Evolutionary conservation across 2,329 filamentous ascomycete species (phyloP).

Genomic region (Pestalotiopsis sp.): DNA sequence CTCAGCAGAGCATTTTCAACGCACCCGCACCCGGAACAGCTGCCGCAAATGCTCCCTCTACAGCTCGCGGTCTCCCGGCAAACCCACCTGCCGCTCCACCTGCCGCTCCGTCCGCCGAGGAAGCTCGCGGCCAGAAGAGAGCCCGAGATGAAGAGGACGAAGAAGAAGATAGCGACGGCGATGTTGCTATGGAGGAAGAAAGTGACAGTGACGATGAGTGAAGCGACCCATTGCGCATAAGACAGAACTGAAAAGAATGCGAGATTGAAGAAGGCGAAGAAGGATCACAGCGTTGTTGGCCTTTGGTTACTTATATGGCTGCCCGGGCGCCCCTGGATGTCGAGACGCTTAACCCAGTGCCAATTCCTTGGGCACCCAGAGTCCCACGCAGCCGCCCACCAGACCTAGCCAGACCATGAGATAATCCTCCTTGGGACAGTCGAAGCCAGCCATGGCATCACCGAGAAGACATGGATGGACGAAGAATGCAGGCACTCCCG

Average conservation of each 20-base stretch:
- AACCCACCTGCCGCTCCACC: conserved; percentile 49
- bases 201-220: conserved; percentile 67
- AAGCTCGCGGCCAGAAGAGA: conserved; percentile 70
- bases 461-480: conserved; percentile 91
- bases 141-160: conserved; percentile 68
- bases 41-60: conserved; percentile 38
- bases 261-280: conserved; percentile 29
- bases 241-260: not conserved
- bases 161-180: conserved; percentile 61
- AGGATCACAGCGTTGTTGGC: not conserved
- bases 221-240: conserved; percentile 22
- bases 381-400: conserved; percentile 76
- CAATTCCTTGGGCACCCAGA: conserved; percentile 77
- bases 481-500: conserved; percentile 80
- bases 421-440: conserved; percentile 68
- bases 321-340: conserved; percentile 64
- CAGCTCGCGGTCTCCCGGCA: conserved; percentile 42
- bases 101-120: conserved; percentile 54
- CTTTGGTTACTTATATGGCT: not conserved
- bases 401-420: conserved; percentile 89
- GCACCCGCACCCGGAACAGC: conserved; percentile 58
- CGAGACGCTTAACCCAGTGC: conserved; percentile 38
- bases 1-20: conserved; percentile 81
- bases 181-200: conserved; percentile 67
- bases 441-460: conserved; percentile 73